These are phyloP conservation scores for Plasmodium coatneyi DNA, from an alignment of 169 alveolate genomes.

Conservation along the genomic window DNA sequence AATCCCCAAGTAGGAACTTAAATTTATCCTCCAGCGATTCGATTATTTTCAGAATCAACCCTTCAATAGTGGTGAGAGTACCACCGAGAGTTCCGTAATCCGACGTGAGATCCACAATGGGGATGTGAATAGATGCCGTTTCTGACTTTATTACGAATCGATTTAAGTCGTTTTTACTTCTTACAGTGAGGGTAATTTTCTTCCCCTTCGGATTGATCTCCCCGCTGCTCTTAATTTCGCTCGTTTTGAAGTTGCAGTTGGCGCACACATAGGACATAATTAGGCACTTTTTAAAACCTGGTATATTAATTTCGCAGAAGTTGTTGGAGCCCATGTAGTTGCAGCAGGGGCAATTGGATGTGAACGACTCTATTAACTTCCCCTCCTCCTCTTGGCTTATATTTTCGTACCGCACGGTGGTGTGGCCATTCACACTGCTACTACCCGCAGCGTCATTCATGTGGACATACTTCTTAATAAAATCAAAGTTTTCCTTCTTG, in stretches of 20 bases:
- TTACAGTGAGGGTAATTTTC: slow-evolving; percentile 86
- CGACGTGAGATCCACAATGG: slow-evolving; percentile 94
- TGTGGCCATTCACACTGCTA: not conserved
- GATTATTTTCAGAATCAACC: slow-evolving; percentile 89
- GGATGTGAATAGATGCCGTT: slow-evolving; percentile 92
- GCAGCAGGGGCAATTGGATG: slow-evolving; percentile 88
- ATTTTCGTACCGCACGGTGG: slow-evolving; percentile 27
- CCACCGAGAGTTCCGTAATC: slow-evolving; percentile 89
- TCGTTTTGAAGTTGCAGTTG: slow-evolving; percentile 94
- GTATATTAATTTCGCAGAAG: slow-evolving; percentile 94
- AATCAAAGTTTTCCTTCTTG: slow-evolving; percentile 68
- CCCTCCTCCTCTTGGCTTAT: slow-evolving; percentile 52
- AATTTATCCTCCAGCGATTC: slow-evolving; percentile 87
- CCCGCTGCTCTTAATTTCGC: slow-evolving; percentile 97
- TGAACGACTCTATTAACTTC: slow-evolving; percentile 67
- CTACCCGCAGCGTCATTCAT: not conserved
- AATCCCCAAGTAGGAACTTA: slow-evolving; percentile 95
- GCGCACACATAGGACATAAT: slow-evolving; percentile 95
- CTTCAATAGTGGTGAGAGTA: slow-evolving; percentile 94
- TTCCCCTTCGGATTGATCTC: slow-evolving; percentile 94
- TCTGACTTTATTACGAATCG: slow-evolving; percentile 97
- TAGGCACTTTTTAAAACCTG: slow-evolving; percentile 95
- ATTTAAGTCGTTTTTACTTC: slow-evolving; percentile 90
- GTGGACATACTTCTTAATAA: slow-evolving; percentile 59
- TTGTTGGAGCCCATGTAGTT: slow-evolving; percentile 86